Conservation (phyloP, 176 grass and related monocot species). For the Oryza punctata region DNA sequence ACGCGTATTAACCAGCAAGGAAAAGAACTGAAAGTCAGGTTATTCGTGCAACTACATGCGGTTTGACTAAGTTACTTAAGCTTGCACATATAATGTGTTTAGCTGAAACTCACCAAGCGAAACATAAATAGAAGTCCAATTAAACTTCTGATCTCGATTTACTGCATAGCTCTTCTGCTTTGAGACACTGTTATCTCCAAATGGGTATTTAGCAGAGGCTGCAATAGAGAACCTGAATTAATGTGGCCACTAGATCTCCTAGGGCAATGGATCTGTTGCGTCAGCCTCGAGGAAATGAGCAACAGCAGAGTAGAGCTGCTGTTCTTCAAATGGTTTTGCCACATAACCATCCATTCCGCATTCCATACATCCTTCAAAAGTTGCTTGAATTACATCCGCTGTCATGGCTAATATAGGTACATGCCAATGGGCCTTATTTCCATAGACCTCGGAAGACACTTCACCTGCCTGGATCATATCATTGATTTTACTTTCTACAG, state of each 20-base stretch:
- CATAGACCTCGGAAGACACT: conserved; percentile 34
- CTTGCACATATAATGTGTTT: neutral
- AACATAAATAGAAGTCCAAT: conserved; percentile 12
- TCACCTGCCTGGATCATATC: conserved; percentile 46
- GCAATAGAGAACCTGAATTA: conserved; percentile 9
- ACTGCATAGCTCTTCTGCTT: neutral
- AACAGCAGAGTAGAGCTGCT: conserved; percentile 69
- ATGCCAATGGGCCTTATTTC: conserved; percentile 53
- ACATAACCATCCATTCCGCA: conserved; percentile 89
- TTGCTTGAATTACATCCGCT: conserved; percentile 86
- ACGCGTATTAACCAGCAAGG: neutral
- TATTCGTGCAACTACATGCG: neutral
- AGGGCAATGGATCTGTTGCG: conserved; percentile 22
- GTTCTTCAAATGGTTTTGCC: conserved; percentile 78
- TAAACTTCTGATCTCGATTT: neutral
- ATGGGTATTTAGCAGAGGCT: conserved; percentile 3
- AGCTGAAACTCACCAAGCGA: conserved; percentile 26
- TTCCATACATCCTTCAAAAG: conserved; percentile 60
- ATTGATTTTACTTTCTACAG: conserved; percentile 55
- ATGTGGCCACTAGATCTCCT: neutral
- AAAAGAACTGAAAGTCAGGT: neutral
- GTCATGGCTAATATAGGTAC: conserved; percentile 84
- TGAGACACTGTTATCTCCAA: neutral
- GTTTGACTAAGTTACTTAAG: neutral
- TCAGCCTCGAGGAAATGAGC: conserved; percentile 66